Base-by-base conservation (phyloP, 371 early-diverging fungal species). In the Dichotomocladium elegans region DNA sequence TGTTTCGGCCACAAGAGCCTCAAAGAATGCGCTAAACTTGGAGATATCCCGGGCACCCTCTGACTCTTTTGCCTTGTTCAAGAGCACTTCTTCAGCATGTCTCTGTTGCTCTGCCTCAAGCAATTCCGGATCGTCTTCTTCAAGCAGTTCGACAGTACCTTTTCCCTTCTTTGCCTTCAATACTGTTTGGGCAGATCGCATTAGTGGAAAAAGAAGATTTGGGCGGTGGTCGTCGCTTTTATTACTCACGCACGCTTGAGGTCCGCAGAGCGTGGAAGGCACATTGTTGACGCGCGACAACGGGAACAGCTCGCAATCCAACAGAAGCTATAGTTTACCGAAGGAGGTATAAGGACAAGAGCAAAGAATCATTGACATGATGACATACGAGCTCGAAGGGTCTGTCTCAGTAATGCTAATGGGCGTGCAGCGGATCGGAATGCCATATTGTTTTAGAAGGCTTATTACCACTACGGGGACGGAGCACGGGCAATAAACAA, bases 81-180 rank as follows among this genome's bases (percentile, higher is more conserved):
- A 31, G 12, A 45, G 51, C 4, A 31, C 11, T 17, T 35, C 46
- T 51, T 58, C 51, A 11, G 41, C 45, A 30, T 51, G 27, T 25
- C 41, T 58, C 22, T 47, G 46, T 22, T 41, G 29, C 25, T 58
- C 58, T 11, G 52, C 52, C 28, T 51, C 55, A 14, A 61, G 42
- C 25, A 61, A 25, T 47, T 61, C 61, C 43, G 61, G 56, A 47
- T 61, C 61, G 42, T 55, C 25, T 45, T 61, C 52, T 4, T 61
- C 54, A 26, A 60, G 31, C 17, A 49, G 45, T 41, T 60, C 60
- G n/a, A 44, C 55, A 9, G 40, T 30, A 11, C 49, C 54, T 21
- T 33, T 33, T 5, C 51, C 45, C 29, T 60, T 60, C 17, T 60
- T 60, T 3, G 49, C 55, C 30, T 60, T 53, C 17, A 60, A 29